A percentile compares a stretch with the other conserved stretches of the same genome.
phyloP scores from a whole-genome alignment of 345 rosid species.

The Nephelium lappaceum region DNA sequence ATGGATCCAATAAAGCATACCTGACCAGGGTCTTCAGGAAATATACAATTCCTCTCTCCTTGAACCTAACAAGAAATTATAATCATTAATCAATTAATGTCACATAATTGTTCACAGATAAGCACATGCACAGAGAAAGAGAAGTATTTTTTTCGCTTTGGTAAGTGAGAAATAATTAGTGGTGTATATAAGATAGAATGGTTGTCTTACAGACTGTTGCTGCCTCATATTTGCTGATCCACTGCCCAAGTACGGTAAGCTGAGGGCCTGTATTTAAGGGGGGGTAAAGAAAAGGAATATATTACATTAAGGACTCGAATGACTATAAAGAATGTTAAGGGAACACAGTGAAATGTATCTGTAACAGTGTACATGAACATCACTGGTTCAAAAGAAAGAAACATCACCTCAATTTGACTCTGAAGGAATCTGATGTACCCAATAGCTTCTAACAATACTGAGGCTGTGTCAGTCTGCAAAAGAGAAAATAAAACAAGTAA shows the following conservation, averaged over 20 bases:
- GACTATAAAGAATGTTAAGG: constrained; percentile 20
- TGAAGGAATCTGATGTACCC: constrained; percentile 99
- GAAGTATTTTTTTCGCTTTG: too few relatives aligned
- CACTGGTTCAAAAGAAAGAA: constrained; percentile 26
- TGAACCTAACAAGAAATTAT: constrained; percentile 53
- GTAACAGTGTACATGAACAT: constrained; percentile 15
- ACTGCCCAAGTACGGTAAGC: constrained; percentile 90
- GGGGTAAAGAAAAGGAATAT: constrained; percentile 17
- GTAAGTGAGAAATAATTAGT: not conserved
- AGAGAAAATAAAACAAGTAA: constrained; percentile 25
- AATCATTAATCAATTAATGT: constrained; percentile 36
- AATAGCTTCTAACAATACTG: constrained; percentile 97
- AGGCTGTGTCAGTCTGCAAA: constrained; percentile 99
- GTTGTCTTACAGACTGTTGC: constrained; percentile 63
- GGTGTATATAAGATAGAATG: not conserved
- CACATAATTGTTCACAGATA: not conserved
- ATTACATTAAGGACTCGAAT: constrained; percentile 19
- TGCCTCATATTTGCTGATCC: constrained; percentile 66
- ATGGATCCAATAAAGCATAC: constrained; percentile 62
- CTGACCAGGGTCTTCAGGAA: constrained; percentile 97
- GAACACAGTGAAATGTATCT: too few relatives aligned
- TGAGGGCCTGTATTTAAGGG: constrained; percentile 71
- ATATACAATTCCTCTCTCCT: constrained; percentile 73
- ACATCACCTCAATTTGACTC: constrained; percentile 91
- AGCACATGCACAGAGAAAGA: constrained; percentile 13